Evolutionary conservation across 2,329 filamentous ascomycete species (phyloP), one percentile per base, ranked within the genome.

Genomic region (Talaromyces rugulosus): DNA sequence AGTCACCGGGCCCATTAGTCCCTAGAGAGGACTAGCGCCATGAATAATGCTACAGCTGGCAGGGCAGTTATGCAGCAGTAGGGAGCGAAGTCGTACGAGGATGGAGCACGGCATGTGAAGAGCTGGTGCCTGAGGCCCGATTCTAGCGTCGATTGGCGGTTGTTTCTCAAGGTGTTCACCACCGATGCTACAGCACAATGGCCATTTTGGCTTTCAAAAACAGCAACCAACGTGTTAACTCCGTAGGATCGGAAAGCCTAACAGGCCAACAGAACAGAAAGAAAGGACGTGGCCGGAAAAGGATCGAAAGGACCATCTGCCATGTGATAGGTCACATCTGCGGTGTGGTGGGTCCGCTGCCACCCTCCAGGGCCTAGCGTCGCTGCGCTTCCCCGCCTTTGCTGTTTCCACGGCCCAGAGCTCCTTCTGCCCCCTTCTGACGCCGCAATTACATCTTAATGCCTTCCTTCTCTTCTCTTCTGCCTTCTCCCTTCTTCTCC

Each of bases 381-480:
- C 4, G 7, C 23, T 47, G 16, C 14, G 14, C 3, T 47, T 47
- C 44, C 44, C 44, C 44, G 44, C 44, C 44, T 47, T 62, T 40
- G 30, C 56, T 55, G 14, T 31, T 18, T 44, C 33, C 60, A 52
- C 59, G 27, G 27, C 53, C 23, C 36, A 18, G 44, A 47, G 44
- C 44, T 47, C 50, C 12, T 2, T 14, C 36, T 47, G 60, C 60
- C 57, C 58, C 60, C 60, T 33, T 57, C 8, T 34, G 51, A 23
- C 34, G 7, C 5, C 28, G 14, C 42, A 33, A 31, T 53, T 53
- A 12, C 27, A 62, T 62, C 60, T 58, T 55, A 23, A 23, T 23
- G 23, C 23, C 23, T 23, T 23, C 23, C 23, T 28, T 51, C 59
- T 42, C 52, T 44, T 62, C 36, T 59, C 47, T 42, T 23, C 40